phyloP scores from a whole-genome alignment of 352 stramenopile genomes.

The Phytophthora boehmeriae region DNA sequence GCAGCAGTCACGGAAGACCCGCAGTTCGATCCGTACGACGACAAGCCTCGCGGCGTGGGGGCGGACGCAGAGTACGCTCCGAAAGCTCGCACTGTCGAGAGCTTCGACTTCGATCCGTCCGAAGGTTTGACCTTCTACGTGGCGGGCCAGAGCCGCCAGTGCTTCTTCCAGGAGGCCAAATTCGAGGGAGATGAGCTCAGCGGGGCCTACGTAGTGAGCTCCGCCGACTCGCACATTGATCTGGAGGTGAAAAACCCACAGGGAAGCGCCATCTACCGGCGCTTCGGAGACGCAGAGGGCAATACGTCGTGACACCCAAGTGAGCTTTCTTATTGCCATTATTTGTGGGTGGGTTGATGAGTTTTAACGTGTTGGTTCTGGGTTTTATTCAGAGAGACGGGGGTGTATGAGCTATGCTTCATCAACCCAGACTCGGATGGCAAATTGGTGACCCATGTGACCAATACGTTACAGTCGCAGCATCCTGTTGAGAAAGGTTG shows the following conservation, averaged over 20 bases:
- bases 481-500: constrained; percentile 79
- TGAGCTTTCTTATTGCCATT: constrained; percentile 23
- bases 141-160: constrained; percentile 41
- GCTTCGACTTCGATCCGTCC: constrained; percentile 84
- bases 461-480: constrained; percentile 78
- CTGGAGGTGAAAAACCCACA: constrained; percentile 77
- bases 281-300: constrained; percentile 65
- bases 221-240: constrained; percentile 74
- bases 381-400: constrained; percentile 38
- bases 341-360: neutral
- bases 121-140: constrained; percentile 84
- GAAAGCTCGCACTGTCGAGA: constrained; percentile 52
- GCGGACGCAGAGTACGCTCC: constrained; percentile 40
- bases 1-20: constrained; percentile 48
- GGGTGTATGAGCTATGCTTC: constrained; percentile 78
- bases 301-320: constrained; percentile 71
- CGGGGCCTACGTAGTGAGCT: constrained; percentile 77
- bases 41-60: constrained; percentile 30
- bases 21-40: constrained; percentile 69
- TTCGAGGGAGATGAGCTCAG: constrained; percentile 63
- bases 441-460: constrained; percentile 85
- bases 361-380: neutral
- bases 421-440: constrained; percentile 72
- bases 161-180: constrained; percentile 81
- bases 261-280: constrained; percentile 56